A percentile compares a stretch with the other conserved stretches of the same genome.
phyloP scores from a whole-genome alignment of 768 basidiomycete genomes.

The Lanmaoa pseudosensibilis region DNA sequence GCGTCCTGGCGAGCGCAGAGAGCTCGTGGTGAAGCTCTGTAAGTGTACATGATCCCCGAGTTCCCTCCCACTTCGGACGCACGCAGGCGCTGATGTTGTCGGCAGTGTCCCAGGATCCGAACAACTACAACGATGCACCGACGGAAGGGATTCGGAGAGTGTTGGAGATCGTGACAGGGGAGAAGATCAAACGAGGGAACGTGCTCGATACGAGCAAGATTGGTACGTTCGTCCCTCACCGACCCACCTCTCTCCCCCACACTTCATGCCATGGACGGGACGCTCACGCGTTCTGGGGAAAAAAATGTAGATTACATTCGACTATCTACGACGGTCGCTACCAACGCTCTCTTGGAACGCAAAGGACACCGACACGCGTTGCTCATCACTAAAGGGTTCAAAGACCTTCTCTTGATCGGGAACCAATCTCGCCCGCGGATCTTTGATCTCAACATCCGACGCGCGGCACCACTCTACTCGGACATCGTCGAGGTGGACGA shows the following conservation, averaged over 20 bases:
- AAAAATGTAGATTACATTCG: conserved; percentile 74
- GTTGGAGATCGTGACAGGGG: conserved; percentile 72
- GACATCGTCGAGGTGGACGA: conserved; percentile 72
- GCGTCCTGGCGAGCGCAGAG: conserved; percentile 58
- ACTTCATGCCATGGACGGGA: background rate
- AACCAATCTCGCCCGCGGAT: conserved; percentile 95
- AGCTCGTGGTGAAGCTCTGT: conserved; percentile 90
- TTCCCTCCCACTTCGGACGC: background rate
- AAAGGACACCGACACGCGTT: conserved; percentile 92
- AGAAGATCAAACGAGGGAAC: conserved; percentile 63
- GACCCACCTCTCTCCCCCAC: background rate
- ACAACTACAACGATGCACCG: conserved; percentile 88
- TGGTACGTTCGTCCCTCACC: conserved; percentile 42
- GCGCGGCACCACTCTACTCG: conserved; percentile 74
- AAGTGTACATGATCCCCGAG: conserved; percentile 28
- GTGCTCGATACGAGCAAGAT: conserved; percentile 78
- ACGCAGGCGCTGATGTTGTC: background rate
- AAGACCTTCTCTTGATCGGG: conserved; percentile 88
- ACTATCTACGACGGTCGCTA: conserved; percentile 92
- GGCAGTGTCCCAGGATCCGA: conserved; percentile 84
- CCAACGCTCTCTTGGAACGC: conserved; percentile 92
- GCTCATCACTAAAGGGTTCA: conserved; percentile 88
- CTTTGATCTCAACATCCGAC: conserved; percentile 90
- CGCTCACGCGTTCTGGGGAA: background rate
- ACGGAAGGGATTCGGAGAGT: conserved; percentile 91